Conservation (phyloP, 306 rosid genomes). For the Malus asiatica region DNA sequence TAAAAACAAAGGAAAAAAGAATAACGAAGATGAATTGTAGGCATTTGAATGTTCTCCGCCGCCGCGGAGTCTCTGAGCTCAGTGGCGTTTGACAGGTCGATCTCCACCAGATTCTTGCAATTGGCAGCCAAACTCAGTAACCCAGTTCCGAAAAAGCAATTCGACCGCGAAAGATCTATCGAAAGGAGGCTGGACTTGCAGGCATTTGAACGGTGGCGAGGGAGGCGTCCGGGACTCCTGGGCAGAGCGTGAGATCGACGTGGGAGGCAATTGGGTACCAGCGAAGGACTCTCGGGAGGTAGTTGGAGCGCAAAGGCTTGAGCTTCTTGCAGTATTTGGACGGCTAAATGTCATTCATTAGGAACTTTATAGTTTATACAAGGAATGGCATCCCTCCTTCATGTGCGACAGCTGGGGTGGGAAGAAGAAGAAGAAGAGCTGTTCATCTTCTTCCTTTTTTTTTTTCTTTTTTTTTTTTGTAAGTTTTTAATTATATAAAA, state of each 20-base stretch:
- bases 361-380: too few relatives aligned
- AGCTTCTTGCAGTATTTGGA: slow-evolving; percentile 17
- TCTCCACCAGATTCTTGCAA: slow-evolving; percentile 57
- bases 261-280: slow-evolving; percentile 38
- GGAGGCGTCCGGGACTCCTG: slow-evolving; percentile 41
- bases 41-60: slow-evolving; percentile 14
- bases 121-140: slow-evolving; percentile 28
- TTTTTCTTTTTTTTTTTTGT: too few relatives aligned
- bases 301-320: slow-evolving; percentile 56
- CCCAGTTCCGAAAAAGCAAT: slow-evolving; percentile 52
- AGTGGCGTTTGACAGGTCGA: slow-evolving; percentile 61
- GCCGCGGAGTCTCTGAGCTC: slow-evolving; percentile 50
- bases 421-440: too few relatives aligned
- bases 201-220: slow-evolving; percentile 32
- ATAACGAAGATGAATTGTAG: too few relatives aligned
- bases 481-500: too few relatives aligned
- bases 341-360: too few relatives aligned
- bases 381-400: too few relatives aligned
- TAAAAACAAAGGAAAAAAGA: too few relatives aligned
- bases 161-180: slow-evolving; percentile 65
- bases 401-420: too few relatives aligned
- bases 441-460: too few relatives aligned
- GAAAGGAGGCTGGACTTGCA: slow-evolving; percentile 40
- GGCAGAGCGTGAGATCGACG: slow-evolving; percentile 64
- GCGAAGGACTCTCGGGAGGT: slow-evolving; percentile 33